Evolutionary conservation across 2,329 filamentous ascomycete genomes (phyloP).

Genomic region (Emmonsia crescens): DNA sequence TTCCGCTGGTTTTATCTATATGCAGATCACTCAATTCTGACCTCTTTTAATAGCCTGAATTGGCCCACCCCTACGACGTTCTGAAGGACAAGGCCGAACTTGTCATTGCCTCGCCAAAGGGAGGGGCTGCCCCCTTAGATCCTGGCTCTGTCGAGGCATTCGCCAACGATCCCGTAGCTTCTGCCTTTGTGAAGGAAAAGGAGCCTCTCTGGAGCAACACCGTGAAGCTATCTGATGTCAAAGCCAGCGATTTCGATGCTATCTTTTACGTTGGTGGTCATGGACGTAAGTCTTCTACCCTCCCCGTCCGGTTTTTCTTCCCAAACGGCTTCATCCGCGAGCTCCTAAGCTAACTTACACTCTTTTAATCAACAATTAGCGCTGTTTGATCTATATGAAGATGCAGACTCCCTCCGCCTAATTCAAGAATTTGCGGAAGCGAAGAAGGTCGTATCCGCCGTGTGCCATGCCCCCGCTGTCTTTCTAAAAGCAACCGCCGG

Average conservation of each 20-base stretch:
- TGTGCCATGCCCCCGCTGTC: constrained; percentile 40
- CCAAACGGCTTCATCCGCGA: neutral
- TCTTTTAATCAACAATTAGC: constrained; percentile 16
- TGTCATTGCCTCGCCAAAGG: constrained; percentile 51
- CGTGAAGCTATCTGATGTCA: constrained; percentile 45
- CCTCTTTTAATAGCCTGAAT: constrained; percentile 39
- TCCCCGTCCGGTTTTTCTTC: neutral
- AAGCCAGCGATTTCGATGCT: constrained; percentile 52
- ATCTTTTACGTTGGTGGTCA: constrained; percentile 51
- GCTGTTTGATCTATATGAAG: constrained; percentile 41
- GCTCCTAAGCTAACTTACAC: neutral
- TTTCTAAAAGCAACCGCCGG: constrained; percentile 36
- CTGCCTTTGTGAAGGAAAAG: constrained; percentile 47
- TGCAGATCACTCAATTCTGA: neutral
- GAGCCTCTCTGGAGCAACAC: constrained; percentile 55
- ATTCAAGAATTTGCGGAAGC: constrained; percentile 39
- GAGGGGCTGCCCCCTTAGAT: constrained; percentile 53
- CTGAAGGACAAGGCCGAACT: constrained; percentile 45
- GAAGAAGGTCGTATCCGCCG: constrained; percentile 40
- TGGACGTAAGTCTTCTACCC: constrained; percentile 41
- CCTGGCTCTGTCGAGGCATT: constrained; percentile 45
- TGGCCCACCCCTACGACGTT: constrained; percentile 54
- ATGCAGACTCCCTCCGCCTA: constrained; percentile 32
- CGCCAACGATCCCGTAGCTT: constrained; percentile 42
- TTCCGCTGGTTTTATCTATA: neutral